A percentile compares a stretch with the other conserved stretches of the same genome.
Evolutionary conservation across 257 asterid species (phyloP).

Genomic region (Solanum clarkiae): DNA sequence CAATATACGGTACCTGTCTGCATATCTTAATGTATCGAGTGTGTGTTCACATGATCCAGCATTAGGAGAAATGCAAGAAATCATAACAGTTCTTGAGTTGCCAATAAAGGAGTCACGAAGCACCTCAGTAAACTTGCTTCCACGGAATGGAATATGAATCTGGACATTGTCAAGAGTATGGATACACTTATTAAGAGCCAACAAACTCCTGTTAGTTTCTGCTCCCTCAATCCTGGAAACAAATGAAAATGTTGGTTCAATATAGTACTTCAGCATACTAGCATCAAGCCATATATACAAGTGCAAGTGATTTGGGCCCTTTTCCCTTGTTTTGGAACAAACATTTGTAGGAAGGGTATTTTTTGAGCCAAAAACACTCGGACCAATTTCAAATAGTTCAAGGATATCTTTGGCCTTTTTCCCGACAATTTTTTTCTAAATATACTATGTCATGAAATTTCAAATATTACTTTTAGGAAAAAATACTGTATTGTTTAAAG

Average conservation of each 20-base stretch:
- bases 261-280: background rate
- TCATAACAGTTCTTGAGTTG: slow-evolving; percentile 93
- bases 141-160: slow-evolving; percentile 94
- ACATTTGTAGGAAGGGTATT: background rate
- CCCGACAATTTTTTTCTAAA: background rate
- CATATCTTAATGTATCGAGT: slow-evolving; percentile 92
- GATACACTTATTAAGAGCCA: slow-evolving; percentile 92
- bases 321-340: background rate
- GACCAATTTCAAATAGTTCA: background rate
- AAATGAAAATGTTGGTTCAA: background rate
- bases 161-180: slow-evolving; percentile 98
- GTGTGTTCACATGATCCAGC: slow-evolving; percentile 99
- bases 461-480: background rate
- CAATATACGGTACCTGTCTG: slow-evolving; percentile 48
- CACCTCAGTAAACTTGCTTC: slow-evolving; percentile 97
- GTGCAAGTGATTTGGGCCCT: background rate
- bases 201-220: slow-evolving; percentile 90
- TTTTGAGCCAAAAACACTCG: background rate
- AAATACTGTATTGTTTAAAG: background rate
- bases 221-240: slow-evolving; percentile 90
- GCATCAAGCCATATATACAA: background rate
- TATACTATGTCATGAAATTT: background rate
- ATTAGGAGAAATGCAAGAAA: slow-evolving; percentile 93
- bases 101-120: slow-evolving; percentile 97
- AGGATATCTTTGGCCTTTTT: background rate